Evolutionary conservation across 805 yeast species (phyloP).

Genomic region (Ogataea pini): DNA sequence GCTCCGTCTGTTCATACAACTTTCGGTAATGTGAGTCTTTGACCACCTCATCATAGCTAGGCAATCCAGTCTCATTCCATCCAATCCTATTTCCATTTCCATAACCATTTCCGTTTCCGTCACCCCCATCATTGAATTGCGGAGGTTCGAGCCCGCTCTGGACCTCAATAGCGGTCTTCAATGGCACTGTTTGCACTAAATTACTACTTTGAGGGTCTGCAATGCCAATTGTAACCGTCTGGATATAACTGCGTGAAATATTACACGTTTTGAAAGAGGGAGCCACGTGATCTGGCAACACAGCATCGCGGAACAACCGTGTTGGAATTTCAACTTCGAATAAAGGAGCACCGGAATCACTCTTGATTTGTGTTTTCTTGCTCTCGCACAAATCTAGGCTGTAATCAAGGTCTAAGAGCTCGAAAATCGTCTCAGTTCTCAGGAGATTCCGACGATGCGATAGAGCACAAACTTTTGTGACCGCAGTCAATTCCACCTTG

Average conservation of each 20-base stretch:
- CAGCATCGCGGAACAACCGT: constrained; percentile 40
- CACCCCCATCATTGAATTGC: background rate
- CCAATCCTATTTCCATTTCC: background rate
- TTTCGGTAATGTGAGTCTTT: background rate
- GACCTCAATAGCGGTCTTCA: constrained; percentile 21
- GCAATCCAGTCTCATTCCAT: constrained; percentile 3
- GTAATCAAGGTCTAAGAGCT: constrained; percentile 26
- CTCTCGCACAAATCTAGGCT: constrained; percentile 42
- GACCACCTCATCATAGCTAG: constrained; percentile 21
- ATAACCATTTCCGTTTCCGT: no score
- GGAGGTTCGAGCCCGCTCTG: constrained; percentile 27
- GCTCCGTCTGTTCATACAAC: background rate
- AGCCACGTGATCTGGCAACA: constrained; percentile 48
- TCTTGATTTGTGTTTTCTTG: constrained; percentile 27
- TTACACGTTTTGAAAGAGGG: constrained; percentile 62
- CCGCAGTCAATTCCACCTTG: constrained; percentile 32
- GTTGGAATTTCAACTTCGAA: constrained; percentile 49
- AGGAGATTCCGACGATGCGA: constrained; percentile 17
- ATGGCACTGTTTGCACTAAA: constrained; percentile 12
- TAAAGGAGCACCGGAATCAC: constrained; percentile 17
- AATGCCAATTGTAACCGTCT: constrained; percentile 39
- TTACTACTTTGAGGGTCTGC: constrained; percentile 15
- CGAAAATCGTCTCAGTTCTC: constrained; percentile 22
- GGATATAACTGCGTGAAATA: constrained; percentile 45
- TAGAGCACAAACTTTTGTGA: constrained; percentile 33